Conservation (phyloP, 768 basidiomycete species). For the Termitomyces sp. region DNA sequence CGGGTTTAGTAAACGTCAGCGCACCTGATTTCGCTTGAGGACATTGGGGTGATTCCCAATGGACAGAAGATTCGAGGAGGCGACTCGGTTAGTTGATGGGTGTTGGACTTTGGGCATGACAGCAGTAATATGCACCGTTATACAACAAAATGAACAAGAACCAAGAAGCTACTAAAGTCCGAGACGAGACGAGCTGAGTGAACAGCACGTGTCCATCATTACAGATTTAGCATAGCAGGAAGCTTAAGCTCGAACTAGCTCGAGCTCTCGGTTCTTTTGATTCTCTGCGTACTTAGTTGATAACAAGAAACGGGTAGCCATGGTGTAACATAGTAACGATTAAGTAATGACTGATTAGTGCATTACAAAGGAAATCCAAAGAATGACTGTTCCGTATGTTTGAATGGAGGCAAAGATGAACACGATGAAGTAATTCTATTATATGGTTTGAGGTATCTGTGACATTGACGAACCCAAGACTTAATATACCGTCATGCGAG, state of each 20-base stretch:
- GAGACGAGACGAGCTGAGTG: neutral
- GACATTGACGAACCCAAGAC: conserved; percentile 37
- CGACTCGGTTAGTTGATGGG: conserved; percentile 18
- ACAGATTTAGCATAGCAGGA: conserved; percentile 7
- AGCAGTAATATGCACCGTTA: neutral
- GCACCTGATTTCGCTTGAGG: conserved; percentile 48
- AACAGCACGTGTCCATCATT: conserved; percentile 11
- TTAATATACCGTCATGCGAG: conserved; percentile 22
- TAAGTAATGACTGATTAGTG: conserved; percentile 1
- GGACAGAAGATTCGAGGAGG: conserved; percentile 21
- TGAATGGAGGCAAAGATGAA: conserved; percentile 2
- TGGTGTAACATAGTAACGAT: conserved; percentile 1
- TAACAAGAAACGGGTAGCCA: neutral
- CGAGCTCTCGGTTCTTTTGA: neutral
- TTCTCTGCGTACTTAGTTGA: neutral
- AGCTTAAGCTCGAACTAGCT: neutral
- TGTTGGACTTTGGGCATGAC: conserved; percentile 35
- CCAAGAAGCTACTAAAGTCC: neutral
- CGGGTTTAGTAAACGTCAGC: neutral
- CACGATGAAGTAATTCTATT: conserved; percentile 25
- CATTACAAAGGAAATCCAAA: neutral
- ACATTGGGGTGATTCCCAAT: conserved; percentile 37
- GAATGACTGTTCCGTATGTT: neutral
- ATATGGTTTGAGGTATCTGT: conserved; percentile 30
- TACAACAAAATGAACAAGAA: conserved; percentile 3